Percentiles rank a stretch among this genome's conserved stretches.
Conservation (phyloP, 2,329 filamentous ascomycete genomes). For the Pezicula neosporulosa region DNA sequence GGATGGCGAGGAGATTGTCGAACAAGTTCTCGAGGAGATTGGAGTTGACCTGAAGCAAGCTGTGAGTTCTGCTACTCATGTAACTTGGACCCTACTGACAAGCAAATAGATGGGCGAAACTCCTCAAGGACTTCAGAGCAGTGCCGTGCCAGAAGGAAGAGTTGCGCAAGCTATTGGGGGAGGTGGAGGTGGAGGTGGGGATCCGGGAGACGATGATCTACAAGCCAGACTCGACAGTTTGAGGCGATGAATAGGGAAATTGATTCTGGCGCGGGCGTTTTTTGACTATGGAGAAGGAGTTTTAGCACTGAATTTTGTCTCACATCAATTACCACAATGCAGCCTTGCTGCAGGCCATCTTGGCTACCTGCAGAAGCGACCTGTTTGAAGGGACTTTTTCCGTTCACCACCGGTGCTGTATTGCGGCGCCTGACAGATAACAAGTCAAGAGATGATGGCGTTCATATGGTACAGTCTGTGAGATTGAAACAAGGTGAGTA, state of each 20-base stretch:
- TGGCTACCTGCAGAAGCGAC: too few species aligned
- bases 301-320: background rate
- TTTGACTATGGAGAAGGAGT: conserved; percentile 8
- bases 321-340: too few species aligned
- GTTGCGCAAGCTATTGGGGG: conserved; percentile 85
- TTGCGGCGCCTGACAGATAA: too few species aligned
- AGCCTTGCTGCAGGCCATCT: background rate
- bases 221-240: conserved; percentile 91
- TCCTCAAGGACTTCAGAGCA: conserved; percentile 76
- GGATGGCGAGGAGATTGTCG: conserved; percentile 94
- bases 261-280: conserved; percentile 12
- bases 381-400: too few species aligned
- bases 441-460: too few species aligned
- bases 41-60: conserved; percentile 88
- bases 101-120: conserved; percentile 78
- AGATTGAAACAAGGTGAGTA: too few species aligned
- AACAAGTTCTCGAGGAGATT: conserved; percentile 95
- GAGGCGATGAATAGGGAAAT: conserved; percentile 19
- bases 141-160: conserved; percentile 67
- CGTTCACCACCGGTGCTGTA: too few species aligned
- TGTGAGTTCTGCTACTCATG: conserved; percentile 52
- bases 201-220: conserved; percentile 78
- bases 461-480: too few species aligned
- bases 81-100: conserved; percentile 8
- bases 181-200: conserved; percentile 45